phyloP scores from a whole-genome alignment of 495 filamentous ascomycete genomes.

The Aspergillus indologenus region DNA sequence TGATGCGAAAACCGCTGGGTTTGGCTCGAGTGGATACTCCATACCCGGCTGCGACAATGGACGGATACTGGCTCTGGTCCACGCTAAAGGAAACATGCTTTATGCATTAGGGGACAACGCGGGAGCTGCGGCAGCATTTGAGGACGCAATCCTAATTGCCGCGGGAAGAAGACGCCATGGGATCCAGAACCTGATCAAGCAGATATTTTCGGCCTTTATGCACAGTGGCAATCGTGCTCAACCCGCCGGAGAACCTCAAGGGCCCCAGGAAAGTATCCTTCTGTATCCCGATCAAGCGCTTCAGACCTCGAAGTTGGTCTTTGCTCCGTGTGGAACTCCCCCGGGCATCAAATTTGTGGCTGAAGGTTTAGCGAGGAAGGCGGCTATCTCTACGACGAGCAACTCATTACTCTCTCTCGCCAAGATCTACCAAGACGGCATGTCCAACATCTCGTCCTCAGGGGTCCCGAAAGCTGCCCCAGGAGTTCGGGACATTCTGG shows the following conservation, averaged over 20 bases:
- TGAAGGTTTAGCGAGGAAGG: slow-evolving; percentile 68
- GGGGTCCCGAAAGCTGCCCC: slow-evolving; percentile 60
- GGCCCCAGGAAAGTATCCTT: slow-evolving; percentile 61
- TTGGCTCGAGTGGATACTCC: slow-evolving; percentile 79
- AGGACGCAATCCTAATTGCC: slow-evolving; percentile 89
- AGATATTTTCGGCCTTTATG: slow-evolving; percentile 71
- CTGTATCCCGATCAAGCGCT: slow-evolving; percentile 82
- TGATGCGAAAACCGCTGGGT: slow-evolving; percentile 49
- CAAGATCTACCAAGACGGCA: slow-evolving; percentile 99
- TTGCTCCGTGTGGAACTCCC: slow-evolving; percentile 71
- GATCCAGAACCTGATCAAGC: slow-evolving; percentile 76
- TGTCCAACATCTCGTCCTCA: slow-evolving; percentile 67
- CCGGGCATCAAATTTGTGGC: slow-evolving; percentile 78
- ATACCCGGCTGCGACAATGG: slow-evolving; percentile 90
- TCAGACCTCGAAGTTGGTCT: slow-evolving; percentile 80
- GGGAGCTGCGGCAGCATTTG: slow-evolving; percentile 85
- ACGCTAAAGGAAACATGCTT: slow-evolving; percentile 97
- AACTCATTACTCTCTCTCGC: slow-evolving; percentile 93
- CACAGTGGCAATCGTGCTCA: slow-evolving; percentile 33
- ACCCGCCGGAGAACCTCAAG: slow-evolving; percentile 24
- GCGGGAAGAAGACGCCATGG: slow-evolving; percentile 68
- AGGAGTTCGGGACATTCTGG: slow-evolving; percentile 88
- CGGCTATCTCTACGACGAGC: slow-evolving; percentile 88
- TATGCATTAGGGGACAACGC: slow-evolving; percentile 86
- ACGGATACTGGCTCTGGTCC: slow-evolving; percentile 84